These are phyloP conservation scores for Platanthera guangdongensis DNA, from an alignment of 106 monocot species.

Conservation along the genomic window DNA sequence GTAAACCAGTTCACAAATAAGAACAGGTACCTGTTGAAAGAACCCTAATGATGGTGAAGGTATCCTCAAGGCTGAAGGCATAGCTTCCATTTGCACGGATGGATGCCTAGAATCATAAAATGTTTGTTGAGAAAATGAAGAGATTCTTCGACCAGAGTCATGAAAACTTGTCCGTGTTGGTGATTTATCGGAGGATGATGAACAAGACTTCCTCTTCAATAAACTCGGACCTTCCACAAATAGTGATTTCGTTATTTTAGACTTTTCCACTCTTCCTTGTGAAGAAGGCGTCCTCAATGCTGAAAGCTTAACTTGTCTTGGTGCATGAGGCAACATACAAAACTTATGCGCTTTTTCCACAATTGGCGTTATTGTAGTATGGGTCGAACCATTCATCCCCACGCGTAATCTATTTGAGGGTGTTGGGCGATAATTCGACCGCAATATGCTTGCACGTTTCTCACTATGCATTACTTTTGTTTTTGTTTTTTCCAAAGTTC, in stretches of 20 bases:
- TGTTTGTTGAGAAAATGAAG: constrained; percentile 12
- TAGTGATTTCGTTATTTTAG: constrained; percentile 8
- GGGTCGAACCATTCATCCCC: neutral
- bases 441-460: constrained; percentile 7
- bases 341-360: constrained; percentile 3
- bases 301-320: constrained; percentile 35
- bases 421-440: constrained; percentile 6
- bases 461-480: constrained; percentile 10
- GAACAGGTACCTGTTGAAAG: constrained; percentile 38
- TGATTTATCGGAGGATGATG: constrained; percentile 4
- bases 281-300: constrained; percentile 61
- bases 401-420: constrained; percentile 6
- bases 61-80: constrained; percentile 57
- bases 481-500: constrained; percentile 31
- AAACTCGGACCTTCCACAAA: constrained; percentile 3
- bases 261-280: constrained; percentile 44
- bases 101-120: constrained; percentile 7
- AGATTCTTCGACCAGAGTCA: constrained; percentile 3
- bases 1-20: neutral
- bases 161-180: neutral
- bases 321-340: constrained; percentile 11
- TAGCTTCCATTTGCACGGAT: constrained; percentile 16
- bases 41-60: constrained; percentile 77
- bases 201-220: constrained; percentile 8
- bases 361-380: neutral